Evolutionary conservation across 1,284 basidiomycete species (phyloP).

Genomic region (Golubevia sp.): DNA sequence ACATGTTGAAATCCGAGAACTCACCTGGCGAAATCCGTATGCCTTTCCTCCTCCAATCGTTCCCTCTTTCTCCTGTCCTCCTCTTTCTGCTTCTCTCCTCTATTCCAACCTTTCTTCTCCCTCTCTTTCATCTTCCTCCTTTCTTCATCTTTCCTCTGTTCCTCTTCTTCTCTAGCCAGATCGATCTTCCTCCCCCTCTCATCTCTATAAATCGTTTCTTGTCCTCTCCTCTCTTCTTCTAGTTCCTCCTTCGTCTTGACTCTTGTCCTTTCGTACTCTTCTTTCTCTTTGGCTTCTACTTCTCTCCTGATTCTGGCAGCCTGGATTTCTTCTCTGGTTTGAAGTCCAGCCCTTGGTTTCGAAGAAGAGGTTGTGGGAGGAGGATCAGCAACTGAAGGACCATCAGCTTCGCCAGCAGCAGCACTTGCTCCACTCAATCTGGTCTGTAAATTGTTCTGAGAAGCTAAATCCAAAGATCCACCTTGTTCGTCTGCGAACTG

Average conservation of each 20-base stretch:
- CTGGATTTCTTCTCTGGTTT: constrained; percentile 34
- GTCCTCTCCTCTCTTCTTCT: constrained; percentile 1
- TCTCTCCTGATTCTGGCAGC: constrained; percentile 21
- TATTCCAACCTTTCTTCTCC: constrained; percentile 42
- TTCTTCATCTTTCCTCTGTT: constrained; percentile 14
- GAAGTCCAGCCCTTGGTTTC: constrained; percentile 16
- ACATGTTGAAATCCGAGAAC: too few species aligned
- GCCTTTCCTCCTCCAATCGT: constrained; percentile 5
- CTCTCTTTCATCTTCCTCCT: constrained; percentile 17
- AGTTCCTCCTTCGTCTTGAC: constrained; percentile 1
- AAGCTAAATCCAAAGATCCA: not conserved
- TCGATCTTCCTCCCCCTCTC: constrained; percentile 42
- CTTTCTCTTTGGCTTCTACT: constrained; percentile 15
- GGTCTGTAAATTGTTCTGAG: not conserved
- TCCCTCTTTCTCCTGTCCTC: constrained; percentile 11
- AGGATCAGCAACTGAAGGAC: not conserved
- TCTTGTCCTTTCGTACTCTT: not conserved
- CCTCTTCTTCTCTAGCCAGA: constrained; percentile 33
- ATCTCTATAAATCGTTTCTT: constrained; percentile 57
- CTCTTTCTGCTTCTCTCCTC: constrained; percentile 35
- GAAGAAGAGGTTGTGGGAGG: not conserved
- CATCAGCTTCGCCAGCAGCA: not conserved
- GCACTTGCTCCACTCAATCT: not conserved
- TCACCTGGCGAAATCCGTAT: constrained; percentile 16
- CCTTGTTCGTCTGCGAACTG: not conserved